Conservation (phyloP, 75 land plant species). For the Selaginella tamariscina region DNA sequence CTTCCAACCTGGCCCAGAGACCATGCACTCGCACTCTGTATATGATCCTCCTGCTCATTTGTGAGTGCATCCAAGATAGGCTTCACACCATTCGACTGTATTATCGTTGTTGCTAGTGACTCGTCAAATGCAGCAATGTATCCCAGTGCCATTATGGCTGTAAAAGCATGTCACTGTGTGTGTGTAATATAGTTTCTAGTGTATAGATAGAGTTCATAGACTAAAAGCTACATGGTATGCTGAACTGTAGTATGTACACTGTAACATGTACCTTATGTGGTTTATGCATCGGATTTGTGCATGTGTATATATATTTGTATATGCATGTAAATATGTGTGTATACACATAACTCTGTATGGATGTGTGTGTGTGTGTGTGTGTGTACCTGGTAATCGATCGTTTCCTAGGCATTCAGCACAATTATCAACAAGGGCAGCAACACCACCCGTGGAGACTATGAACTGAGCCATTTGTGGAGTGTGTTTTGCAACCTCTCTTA, state of each 20-base stretch:
- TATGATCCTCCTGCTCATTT: constrained; percentile 8
- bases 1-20: constrained; percentile 10
- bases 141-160: constrained; percentile 9
- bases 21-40: constrained; percentile 11
- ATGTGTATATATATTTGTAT: not conserved
- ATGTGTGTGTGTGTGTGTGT: too few species aligned
- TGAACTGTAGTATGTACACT: not conserved
- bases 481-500: not conserved
- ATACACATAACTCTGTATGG: too few species aligned
- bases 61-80: not conserved
- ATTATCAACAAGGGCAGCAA: not conserved
- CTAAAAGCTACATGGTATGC: constrained; percentile 9
- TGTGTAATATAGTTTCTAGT: not conserved
- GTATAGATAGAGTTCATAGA: not conserved
- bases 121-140: constrained; percentile 7
- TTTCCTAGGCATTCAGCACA: not conserved
- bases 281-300: not conserved
- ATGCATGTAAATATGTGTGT: too few species aligned
- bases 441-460: not conserved
- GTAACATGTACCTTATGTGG: not conserved
- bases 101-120: not conserved
- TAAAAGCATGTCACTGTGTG: not conserved
- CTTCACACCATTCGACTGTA: constrained; percentile 5
- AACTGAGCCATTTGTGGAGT: not conserved
- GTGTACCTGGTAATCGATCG: not conserved